Evolutionary conservation across 768 basidiomycete species (phyloP), one percentile per base, ranked within the genome.

Genomic region (Hortiboletus campestris): DNA sequence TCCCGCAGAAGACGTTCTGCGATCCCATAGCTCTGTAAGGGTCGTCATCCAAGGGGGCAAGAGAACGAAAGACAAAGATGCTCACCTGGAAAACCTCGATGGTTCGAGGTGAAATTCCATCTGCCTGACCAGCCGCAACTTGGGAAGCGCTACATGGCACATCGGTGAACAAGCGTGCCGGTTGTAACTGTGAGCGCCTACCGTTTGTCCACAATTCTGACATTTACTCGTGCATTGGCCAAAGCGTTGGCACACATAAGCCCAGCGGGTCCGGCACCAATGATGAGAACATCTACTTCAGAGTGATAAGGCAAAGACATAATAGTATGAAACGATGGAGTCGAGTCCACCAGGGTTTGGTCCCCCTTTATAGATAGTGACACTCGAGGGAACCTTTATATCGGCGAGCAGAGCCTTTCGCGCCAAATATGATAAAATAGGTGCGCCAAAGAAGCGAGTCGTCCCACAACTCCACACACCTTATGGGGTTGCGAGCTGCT

Each of bases 1-100:
- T 88, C 80, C 20, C 69, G 74, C 28, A 89, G 53, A 9, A 91
- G 64, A 6, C 81, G 78, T 12, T 88, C 84, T 4, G 76, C 84
- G 4, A 91, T 72, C 4, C 89, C 89, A 69, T 91, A 91, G 56
- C 88, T 91, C 88, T 90, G 55, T 12, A 16, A 29, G 10, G 19
- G 3, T 9, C 5, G 8, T 47, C 39, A 31, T 39, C 14, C 20
- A 29, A 7, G 12, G 51, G 46, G 11, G n/a, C 20, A 3, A 12
- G 29, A 29, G 1, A 46, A 22, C 12, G 4, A 17, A 16, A 19
- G 20, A 36, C 10, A 44, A 42, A 9, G 8, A 34, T 17, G 25
- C 63, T 28, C 25, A 71, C 80, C 67, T 82, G 78, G 28, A 83
- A 63, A 12, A 83, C 77, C 59, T 83, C 81, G 29, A 64, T 46